phyloP scores from a whole-genome alignment of 1,284 basidiomycete genomes.

The Apiotrichum sp. region DNA sequence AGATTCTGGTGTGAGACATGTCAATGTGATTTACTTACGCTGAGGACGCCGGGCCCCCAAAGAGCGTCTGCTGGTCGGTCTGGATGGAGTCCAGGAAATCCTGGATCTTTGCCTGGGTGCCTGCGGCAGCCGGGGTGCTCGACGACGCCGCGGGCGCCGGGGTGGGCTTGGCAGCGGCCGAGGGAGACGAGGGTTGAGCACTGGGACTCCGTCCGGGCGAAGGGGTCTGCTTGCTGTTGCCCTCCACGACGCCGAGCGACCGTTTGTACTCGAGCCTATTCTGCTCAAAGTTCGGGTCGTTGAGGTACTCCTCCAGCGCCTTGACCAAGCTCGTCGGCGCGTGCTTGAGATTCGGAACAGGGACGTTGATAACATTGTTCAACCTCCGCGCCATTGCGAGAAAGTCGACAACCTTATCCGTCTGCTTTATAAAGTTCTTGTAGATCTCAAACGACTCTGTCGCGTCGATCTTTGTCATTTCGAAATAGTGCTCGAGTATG shows the following conservation, averaged over 20 bases:
- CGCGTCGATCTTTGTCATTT: slow-evolving; percentile 93
- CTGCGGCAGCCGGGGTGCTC: slow-evolving; percentile 12
- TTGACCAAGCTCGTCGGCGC: slow-evolving; percentile 89
- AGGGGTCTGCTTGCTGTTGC: slow-evolving; percentile 20
- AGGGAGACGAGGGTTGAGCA: slow-evolving; percentile 11
- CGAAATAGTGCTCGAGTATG: slow-evolving; percentile 95
- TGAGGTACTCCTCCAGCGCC: slow-evolving; percentile 90
- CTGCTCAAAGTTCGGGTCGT: slow-evolving; percentile 92
- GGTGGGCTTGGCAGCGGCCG: slow-evolving; percentile 4
- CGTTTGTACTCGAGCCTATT: slow-evolving; percentile 87
- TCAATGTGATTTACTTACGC: background rate
- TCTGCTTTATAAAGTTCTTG: slow-evolving; percentile 90
- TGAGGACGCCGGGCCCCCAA: slow-evolving; percentile 25
- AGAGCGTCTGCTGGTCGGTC: slow-evolving; percentile 56
- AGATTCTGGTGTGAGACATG: background rate
- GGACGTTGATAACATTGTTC: slow-evolving; percentile 84
- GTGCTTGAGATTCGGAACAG: slow-evolving; percentile 90
- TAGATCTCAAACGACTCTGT: slow-evolving; percentile 80
- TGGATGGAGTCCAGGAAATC: slow-evolving; percentile 95
- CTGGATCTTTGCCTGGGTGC: slow-evolving; percentile 50
- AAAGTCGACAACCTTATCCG: slow-evolving; percentile 89
- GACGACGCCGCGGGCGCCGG: slow-evolving; percentile 8
- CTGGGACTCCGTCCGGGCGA: background rate
- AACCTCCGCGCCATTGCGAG: slow-evolving; percentile 87
- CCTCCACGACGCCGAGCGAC: slow-evolving; percentile 71